phyloP scores from a whole-genome alignment of 257 asterid genomes.

The Lycium barbarum region DNA sequence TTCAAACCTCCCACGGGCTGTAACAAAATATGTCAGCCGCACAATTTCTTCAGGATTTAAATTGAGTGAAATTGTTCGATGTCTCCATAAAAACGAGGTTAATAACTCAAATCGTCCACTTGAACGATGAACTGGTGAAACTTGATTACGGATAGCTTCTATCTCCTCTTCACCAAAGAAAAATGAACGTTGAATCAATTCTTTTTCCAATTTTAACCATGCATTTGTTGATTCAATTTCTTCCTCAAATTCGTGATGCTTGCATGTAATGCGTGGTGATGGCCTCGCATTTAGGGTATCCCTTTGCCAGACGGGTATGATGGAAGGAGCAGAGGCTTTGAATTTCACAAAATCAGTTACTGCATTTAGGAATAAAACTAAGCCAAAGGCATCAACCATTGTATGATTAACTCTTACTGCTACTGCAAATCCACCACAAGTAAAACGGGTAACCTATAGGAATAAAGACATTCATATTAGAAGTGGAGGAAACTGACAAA shows the following conservation, averaged over 20 bases:
- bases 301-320: conserved; percentile 41
- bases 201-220: neutral
- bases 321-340: conserved; percentile 27
- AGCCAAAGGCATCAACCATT: conserved; percentile 34
- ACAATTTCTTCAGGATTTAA: conserved; percentile 17
- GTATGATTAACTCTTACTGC: conserved; percentile 37
- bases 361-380: conserved; percentile 27
- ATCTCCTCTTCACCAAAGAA: conserved; percentile 30
- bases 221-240: neutral
- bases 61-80: conserved; percentile 34
- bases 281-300: conserved; percentile 23
- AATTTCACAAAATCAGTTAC: conserved; percentile 32
- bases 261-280: conserved; percentile 16
- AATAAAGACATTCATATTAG: neutral
- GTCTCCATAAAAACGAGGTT: conserved; percentile 32
- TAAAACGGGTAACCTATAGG: conserved; percentile 37
- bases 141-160: conserved; percentile 15
- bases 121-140: neutral
- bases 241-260: conserved; percentile 25
- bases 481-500: neutral
- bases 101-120: conserved; percentile 27
- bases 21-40: neutral
- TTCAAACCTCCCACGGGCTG: neutral
- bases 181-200: neutral
- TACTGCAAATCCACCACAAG: conserved; percentile 41